Conservation (phyloP, 2,329 filamentous ascomycete genomes). For the Arthroderma sp. region DNA sequence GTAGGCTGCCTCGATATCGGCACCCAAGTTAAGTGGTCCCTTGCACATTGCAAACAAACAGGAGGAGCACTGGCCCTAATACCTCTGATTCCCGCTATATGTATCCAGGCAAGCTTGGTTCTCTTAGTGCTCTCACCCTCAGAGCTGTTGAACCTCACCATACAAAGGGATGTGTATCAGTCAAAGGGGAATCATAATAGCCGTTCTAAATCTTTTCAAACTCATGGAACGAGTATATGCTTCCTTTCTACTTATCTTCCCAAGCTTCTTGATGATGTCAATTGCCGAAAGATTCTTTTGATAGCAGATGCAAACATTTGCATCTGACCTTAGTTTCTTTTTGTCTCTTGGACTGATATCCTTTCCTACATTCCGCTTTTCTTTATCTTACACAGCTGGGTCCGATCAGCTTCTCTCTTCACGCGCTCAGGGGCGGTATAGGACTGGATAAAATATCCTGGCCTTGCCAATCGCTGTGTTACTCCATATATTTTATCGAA, state of each 20-base stretch:
- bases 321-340: conserved; percentile 8
- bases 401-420: neutral
- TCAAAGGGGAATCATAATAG: too few relatives aligned
- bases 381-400: neutral
- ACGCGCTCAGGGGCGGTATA: too few relatives aligned
- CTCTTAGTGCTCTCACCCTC: neutral
- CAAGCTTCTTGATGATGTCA: conserved; percentile 4
- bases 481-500: too few relatives aligned
- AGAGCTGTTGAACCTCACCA: conserved; percentile 6
- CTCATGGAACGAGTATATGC: neutral
- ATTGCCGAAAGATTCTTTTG: conserved; percentile 9
- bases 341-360: neutral
- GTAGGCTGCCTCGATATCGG: conserved; percentile 10
- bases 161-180: conserved; percentile 8
- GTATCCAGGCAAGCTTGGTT: too few relatives aligned
- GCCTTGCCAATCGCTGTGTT: too few relatives aligned
- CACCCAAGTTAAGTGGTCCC: conserved; percentile 7
- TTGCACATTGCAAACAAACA: conserved; percentile 10
- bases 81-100: too few relatives aligned
- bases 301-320: conserved; percentile 8
- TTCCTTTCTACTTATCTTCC: too few relatives aligned
- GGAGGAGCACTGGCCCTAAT: neutral
- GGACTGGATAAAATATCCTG: too few relatives aligned
- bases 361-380: conserved; percentile 2
- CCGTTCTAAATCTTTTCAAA: neutral